phyloP scores from a whole-genome alignment of 331 rosid genomes.

The Prunus yedoensis region DNA sequence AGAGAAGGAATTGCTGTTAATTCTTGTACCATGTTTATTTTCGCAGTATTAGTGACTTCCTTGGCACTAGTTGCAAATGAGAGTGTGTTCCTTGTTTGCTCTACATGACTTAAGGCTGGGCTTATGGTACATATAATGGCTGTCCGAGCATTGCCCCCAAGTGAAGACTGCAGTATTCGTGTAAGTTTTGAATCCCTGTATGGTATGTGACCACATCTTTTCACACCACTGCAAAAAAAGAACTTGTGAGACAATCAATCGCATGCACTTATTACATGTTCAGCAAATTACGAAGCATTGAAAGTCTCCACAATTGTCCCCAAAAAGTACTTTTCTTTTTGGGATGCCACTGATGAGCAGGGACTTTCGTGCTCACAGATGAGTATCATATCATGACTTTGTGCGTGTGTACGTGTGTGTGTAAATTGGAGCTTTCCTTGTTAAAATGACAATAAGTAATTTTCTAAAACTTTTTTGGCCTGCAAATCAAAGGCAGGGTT shows the following conservation, averaged over 20 bases:
- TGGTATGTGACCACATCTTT: conserved; percentile 70
- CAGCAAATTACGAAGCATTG: neutral
- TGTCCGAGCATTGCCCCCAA: conserved; percentile 95
- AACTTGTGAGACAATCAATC: neutral
- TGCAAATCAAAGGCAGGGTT: conserved; percentile 8
- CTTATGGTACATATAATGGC: conserved; percentile 90
- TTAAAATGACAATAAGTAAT: conserved; percentile 8
- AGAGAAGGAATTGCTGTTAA: too few species aligned
- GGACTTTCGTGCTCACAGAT: neutral
- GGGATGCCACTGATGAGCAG: neutral
- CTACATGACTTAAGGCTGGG: conserved; percentile 86
- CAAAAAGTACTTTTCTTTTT: neutral
- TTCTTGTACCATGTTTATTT: too few species aligned
- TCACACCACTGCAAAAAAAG: conserved; percentile 63
- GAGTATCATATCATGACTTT: neutral
- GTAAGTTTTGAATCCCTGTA: conserved; percentile 89
- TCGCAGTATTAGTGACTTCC: too few species aligned
- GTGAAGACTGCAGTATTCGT: conserved; percentile 83
- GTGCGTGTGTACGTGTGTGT: neutral
- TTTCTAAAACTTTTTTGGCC: conserved; percentile 1
- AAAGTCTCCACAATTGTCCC: neutral
- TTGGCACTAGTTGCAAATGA: conserved; percentile 26
- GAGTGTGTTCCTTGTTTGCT: conserved; percentile 89
- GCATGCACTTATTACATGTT: conserved; percentile 13
- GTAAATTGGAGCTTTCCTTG: neutral